A percentile compares a stretch with the other conserved stretches of the same genome.
phyloP scores from a whole-genome alignment of 2,329 filamentous ascomycete genomes.

The Knufia fluminis region DNA sequence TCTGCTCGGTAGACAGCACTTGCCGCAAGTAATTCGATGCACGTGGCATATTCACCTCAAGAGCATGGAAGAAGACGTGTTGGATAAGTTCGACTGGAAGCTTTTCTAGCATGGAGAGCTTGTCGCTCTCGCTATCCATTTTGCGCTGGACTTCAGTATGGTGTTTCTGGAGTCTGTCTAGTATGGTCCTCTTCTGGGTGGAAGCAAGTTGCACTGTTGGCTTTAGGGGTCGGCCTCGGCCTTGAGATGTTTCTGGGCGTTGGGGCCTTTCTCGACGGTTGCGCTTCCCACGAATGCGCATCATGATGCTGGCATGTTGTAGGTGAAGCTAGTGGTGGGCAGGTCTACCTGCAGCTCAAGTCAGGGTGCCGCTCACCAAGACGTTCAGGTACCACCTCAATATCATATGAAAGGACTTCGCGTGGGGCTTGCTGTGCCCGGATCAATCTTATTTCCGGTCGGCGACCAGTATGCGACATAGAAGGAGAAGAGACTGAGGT shows the following conservation, averaged over 20 bases:
- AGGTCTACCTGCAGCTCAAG: neutral
- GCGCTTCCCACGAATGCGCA: neutral
- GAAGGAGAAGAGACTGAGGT: neutral
- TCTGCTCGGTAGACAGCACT: slow-evolving; percentile 32
- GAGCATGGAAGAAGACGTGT: slow-evolving; percentile 41
- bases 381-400: too few relatives aligned
- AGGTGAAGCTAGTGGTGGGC: neutral
- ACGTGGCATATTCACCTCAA: slow-evolving; percentile 37
- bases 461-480: neutral
- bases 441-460: too few relatives aligned
- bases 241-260: neutral
- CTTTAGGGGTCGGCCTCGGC: slow-evolving; percentile 18
- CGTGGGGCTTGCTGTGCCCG: too few relatives aligned
- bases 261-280: neutral
- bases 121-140: neutral
- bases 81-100: slow-evolving; percentile 45
- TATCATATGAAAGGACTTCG: too few relatives aligned
- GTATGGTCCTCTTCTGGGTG: neutral
- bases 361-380: neutral
- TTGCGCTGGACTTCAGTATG: slow-evolving; percentile 9
- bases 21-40: slow-evolving; percentile 34
- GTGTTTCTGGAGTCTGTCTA: slow-evolving; percentile 10
- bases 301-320: neutral
- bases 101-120: slow-evolving; percentile 33
- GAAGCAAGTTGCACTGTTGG: slow-evolving; percentile 11